Evolutionary conservation across 2,329 filamentous ascomycete species (phyloP), one percentile per base, ranked within the genome.

Genomic region (Aureobasidium melanogenum): DNA sequence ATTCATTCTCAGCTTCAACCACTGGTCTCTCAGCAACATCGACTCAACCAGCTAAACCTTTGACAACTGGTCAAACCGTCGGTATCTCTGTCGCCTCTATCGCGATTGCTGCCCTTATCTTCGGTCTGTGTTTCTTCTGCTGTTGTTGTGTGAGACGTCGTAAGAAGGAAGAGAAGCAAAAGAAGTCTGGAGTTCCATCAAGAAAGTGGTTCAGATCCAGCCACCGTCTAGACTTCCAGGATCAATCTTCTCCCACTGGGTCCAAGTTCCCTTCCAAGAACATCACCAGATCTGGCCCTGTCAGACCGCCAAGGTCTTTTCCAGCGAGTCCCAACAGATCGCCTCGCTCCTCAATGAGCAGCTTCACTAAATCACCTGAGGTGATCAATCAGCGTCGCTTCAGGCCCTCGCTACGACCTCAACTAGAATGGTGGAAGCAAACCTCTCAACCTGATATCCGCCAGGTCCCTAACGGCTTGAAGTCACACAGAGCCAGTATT

Each of bases 221-320:
- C 6, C 60, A 69, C 17, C 71, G 69, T n/a, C 72, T 70, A 44
- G 71, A 73, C 59, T 73, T 73, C 55, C 62, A 69, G 14, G 70
- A 72, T 61, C 66, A 71, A 34, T 66, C 64, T 10, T 67, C 71
- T 22, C 64, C 69, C 9, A 64, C 65, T 1, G 65, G 66, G 39
- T 66, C 68, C 26, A 65, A 64, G 9, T 67, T 66, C n/a, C 30
- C 14, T 26, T 26, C 30, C 6, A 57, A 38, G 51, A 64, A 63
- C 22, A 54, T 65, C 43, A 62, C 57, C 24, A 32, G 61, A 50
- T 48, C 41, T 1, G 54, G 28, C n/a, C 54, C 54, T 14, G 5
- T 6, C 62, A 51, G 65, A 61, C 12, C 65, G 62, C 28, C 44
- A 61, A 8, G 60, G 60, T 41, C 63, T 59, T 57, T 28, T 9